Base-by-base conservation (phyloP, 2,329 filamentous ascomycete species). In the Teratosphaeria nubilosa region DNA sequence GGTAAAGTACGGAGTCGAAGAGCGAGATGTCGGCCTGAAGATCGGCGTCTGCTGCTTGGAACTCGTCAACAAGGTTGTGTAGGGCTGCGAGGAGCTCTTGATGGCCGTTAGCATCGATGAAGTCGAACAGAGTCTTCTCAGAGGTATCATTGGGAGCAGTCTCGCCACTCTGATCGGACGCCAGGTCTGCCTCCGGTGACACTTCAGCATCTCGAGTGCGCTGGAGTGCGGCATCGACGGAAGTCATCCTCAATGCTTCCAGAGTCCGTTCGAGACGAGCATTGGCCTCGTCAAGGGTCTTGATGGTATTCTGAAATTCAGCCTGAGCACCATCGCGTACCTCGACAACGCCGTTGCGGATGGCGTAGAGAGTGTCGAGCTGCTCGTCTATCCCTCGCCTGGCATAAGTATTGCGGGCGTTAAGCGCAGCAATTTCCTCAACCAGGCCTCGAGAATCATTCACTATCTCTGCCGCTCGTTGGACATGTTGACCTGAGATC, bases 381-480 rank as follows among this genome's bases (percentile, higher is more conserved):
- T 79, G 75, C 57, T 77, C 73, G 27, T 75, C 71, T 32, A 78
- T 67, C 14, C 75, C 73, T 53, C 72, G 70, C 25, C 72, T 62
- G 30, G 77, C 70, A 58, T 74, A 75, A 1, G 70, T 67, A 65
- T 77, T 79, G 66, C 75, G 77, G 5, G 77, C 77, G 24, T 82
- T 81, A 3, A 95, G 80, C 10, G 91, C 79, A 56, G 90, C 86
- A 53, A 86, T 86, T 65, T 94, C 87, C 69, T 95, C 89, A 63
- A 96, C 80, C 34, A 89, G 82, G 32, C 80, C 77, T 34, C 90
- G 86, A 4, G 91, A 90, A 14, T 83, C 79, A 22, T 84, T 90
- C 51, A 94, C 87, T 58, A 96, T 85, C 68, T 95, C 88, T 69
- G 94, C 91, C 63, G 91, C 91, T 60, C 89, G 88, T 70, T 89